phyloP scores from a whole-genome alignment of 179 eudicot genomes.

The Drosera spatulata region DNA sequence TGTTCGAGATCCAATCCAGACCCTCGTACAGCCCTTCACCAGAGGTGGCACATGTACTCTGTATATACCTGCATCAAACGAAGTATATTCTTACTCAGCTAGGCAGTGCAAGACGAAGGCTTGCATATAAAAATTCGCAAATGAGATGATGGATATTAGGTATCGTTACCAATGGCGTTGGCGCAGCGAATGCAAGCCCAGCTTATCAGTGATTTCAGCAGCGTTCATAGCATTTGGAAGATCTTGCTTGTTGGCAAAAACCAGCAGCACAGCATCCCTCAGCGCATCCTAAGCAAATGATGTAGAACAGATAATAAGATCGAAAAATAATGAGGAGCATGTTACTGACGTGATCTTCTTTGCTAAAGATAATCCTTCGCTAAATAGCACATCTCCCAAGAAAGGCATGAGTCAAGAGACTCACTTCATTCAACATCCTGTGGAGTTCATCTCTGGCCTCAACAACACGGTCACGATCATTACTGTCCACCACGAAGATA shows the following conservation, averaged over 20 bases:
- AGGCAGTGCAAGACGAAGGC: background rate
- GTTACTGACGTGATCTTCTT: too few species aligned
- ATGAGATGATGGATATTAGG: constrained; percentile 9
- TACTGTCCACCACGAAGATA: constrained; percentile 43
- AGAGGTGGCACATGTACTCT: too few species aligned
- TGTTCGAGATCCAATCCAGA: too few species aligned
- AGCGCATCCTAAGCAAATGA: constrained; percentile 61
- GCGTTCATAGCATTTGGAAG: constrained; percentile 49
- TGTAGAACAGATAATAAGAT: too few species aligned
- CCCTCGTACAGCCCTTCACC: too few species aligned
- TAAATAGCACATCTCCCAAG: too few species aligned
- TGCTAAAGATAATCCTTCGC: too few species aligned
- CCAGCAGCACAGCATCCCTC: constrained; percentile 82
- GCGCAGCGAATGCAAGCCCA: constrained; percentile 1
- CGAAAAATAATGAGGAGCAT: too few species aligned
- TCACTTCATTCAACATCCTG: constrained; percentile 41
- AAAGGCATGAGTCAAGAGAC: background rate
- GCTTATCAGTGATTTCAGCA: too few species aligned
- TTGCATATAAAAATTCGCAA: background rate
- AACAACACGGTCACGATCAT: constrained; percentile 25
- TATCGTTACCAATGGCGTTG: constrained; percentile 78
- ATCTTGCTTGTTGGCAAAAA: constrained; percentile 90
- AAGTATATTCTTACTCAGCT: too few species aligned
- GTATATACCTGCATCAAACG: constrained; percentile 49
- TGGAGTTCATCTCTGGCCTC: constrained; percentile 22